These are phyloP conservation scores for Mycena vitilis DNA, from an alignment of 768 basidiomycete species.

Conservation along the genomic window DNA sequence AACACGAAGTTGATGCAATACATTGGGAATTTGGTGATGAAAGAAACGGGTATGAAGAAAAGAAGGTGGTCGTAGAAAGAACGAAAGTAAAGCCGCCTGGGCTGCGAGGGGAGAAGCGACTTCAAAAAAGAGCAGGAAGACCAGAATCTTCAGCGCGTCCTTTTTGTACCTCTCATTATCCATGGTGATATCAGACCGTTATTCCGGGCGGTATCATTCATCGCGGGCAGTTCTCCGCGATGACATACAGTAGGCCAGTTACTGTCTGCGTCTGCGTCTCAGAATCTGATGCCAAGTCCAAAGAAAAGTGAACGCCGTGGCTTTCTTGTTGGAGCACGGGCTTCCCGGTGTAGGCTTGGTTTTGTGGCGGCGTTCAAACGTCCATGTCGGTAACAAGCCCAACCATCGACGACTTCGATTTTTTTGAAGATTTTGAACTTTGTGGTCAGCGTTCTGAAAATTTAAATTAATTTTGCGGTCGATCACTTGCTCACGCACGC, in stretches of 20 bases:
- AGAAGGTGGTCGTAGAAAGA: constrained; percentile 12
- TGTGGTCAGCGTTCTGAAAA: no score
- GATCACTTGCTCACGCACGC: no score
- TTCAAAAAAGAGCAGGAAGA: constrained; percentile 12
- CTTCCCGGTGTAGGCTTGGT: not conserved
- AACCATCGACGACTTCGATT: no score
- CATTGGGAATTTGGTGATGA: constrained; percentile 9
- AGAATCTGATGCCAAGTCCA: not conserved
- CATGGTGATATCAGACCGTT: constrained; percentile 8
- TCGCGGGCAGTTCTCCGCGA: constrained; percentile 15
- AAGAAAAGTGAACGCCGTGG: not conserved
- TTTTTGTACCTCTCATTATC: not conserved
- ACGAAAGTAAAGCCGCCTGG: constrained; percentile 28
- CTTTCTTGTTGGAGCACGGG: not conserved
- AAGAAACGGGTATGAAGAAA: constrained; percentile 11
- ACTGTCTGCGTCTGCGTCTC: not conserved
- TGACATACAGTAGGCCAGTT: constrained; percentile 5
- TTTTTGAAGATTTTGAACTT: no score
- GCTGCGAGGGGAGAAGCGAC: constrained; percentile 22
- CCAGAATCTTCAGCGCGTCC: not conserved
- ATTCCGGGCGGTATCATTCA: constrained; percentile 13
- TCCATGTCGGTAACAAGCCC: no score
- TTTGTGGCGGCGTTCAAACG: not conserved
- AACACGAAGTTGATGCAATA: constrained; percentile 18
- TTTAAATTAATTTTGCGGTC: no score